Base-by-base conservation (phyloP, 2,329 filamentous ascomycete genomes). In the Metarhizium humberi region DNA sequence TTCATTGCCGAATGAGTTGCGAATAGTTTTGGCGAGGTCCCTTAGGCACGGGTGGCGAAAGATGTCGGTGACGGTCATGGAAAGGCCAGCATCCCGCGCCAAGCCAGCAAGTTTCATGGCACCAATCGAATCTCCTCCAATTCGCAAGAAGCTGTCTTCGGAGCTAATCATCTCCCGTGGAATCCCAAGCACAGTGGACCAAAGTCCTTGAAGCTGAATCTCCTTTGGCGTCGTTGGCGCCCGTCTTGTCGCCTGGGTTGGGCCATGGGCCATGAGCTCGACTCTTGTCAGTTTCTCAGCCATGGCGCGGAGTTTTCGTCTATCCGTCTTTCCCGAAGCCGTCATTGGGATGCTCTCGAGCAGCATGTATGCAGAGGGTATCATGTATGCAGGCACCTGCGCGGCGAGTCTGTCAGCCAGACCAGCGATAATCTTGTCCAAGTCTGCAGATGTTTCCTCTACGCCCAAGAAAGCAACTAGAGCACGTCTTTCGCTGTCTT, bases 41-140 rank as follows among this genome's bases (percentile, higher is more conserved):
- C 30, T 25, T 4, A 57, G 50, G 30, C 49, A 49, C 11, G 60
- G 59, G 29, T 56, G 42, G 36, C 38, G 50, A 54, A 77, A 75
- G 38, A 74, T 69, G 47, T 66, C 67, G 14, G 68, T 68, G 0
- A 77, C 74, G 3, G 70, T 73, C 14, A 77, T 59, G 1, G 64
- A 56, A 10, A 76, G 56, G 13, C 64, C 67, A 4, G 59, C 56
- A 2, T 60, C 63, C 53, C 70, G 65, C 4, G 72, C 71, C 34
- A 66, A 63, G 1, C 73, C 68, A 1, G 74, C 72, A 2, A 76
- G 63, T 52, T 67, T 70, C 74, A 58, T 58, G 20, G 57, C 57
- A 3, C 53, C 30, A 38, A 58, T 51, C 7, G 57, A 58, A 34
- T 58, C 57, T 11, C 57, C 57, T 7, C 57, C 57, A n/a, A 58